Evolutionary conservation across 805 yeast species (phyloP), one percentile per base, ranked within the genome.

Genomic region (Sporopachydermia quercuum): DNA sequence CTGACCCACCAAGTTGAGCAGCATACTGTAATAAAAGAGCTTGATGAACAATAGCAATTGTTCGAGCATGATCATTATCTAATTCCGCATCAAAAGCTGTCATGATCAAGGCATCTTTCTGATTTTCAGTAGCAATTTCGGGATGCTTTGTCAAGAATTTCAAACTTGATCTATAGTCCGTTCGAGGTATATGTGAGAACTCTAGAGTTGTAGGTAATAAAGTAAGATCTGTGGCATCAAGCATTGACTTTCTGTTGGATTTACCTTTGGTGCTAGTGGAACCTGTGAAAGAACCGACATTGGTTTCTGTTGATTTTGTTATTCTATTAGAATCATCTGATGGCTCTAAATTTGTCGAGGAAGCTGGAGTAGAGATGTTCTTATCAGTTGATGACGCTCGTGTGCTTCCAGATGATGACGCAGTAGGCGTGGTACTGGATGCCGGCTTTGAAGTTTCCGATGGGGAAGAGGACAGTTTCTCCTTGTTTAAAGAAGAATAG

Each of bases 81-180:
- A 89, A 65, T 55, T 85, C 84, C 41, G 66, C 64, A 51, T 89
- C 94, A 57, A 91, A 91, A 0, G 96, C 93, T 15, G 78, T 78
- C 96, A 89, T 87, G 54, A 87, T 66, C 43, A 91, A 71, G 0
- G 94, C 84, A 57, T 91, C 97, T 53, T 87, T 85, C 55, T 91
- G 96, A 45, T 77, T 76, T 47, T 79, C 85, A 3, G 74, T 74
- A 38, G 87, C 74, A 42, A 91, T 82, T 42, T 70, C 65, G 34
- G 82, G 73, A 56, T 83, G 55, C 53, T 55, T 36, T 66, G 61
- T 47, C 47, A 81, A 61, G 57, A 63, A 76, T 39, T 59, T 61
- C 45, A 75, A 68, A 48, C 78, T 65, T 40, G 60, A 56, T n/a
- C 58, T 51, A 35, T 73, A 63, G 37, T 78, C 66, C 15, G 62